Conservation (phyloP, 2,329 filamentous ascomycete genomes). For the Lecanoromycetidae sp. region DNA sequence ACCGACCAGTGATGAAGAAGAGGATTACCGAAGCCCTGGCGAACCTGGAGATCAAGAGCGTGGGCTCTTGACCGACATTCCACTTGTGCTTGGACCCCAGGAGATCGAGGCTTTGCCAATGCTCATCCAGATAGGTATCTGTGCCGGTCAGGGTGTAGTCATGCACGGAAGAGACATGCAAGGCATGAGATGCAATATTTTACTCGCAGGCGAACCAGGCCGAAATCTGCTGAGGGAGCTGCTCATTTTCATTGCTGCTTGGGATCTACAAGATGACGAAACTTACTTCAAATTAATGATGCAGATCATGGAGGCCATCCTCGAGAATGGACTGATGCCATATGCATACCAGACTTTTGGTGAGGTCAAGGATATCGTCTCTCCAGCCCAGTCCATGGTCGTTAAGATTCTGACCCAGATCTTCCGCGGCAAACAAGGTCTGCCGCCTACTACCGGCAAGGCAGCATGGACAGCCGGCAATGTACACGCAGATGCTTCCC, state of each 20-base stretch:
- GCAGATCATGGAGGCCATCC: constrained; percentile 86
- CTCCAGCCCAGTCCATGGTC: constrained; percentile 84
- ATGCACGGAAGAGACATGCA: constrained; percentile 72
- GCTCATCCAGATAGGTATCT: constrained; percentile 92
- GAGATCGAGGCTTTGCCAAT: constrained; percentile 94
- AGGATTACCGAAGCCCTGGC: constrained; percentile 42
- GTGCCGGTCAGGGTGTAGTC: constrained; percentile 60
- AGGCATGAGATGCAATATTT: constrained; percentile 76
- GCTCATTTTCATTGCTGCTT: constrained; percentile 90
- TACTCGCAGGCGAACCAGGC: constrained; percentile 80
- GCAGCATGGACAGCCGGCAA: constrained; percentile 21
- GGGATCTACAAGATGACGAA: constrained; percentile 87
- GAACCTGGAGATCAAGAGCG: constrained; percentile 42
- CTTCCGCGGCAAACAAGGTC: constrained; percentile 52
- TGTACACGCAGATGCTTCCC: constrained; percentile 35
- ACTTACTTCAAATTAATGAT: constrained; percentile 94
- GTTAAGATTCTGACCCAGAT: constrained; percentile 84
- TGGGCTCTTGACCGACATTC: constrained; percentile 82
- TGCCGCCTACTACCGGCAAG: constrained; percentile 23
- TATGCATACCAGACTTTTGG: constrained; percentile 86
- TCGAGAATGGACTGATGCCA: constrained; percentile 77
- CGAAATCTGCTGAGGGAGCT: constrained; percentile 81
- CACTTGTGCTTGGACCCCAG: constrained; percentile 82
- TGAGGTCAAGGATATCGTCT: constrained; percentile 92
- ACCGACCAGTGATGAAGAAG: constrained; percentile 34